Base-by-base conservation (phyloP, 345 rosid genomes). In the Melastoma malabathricum region DNA sequence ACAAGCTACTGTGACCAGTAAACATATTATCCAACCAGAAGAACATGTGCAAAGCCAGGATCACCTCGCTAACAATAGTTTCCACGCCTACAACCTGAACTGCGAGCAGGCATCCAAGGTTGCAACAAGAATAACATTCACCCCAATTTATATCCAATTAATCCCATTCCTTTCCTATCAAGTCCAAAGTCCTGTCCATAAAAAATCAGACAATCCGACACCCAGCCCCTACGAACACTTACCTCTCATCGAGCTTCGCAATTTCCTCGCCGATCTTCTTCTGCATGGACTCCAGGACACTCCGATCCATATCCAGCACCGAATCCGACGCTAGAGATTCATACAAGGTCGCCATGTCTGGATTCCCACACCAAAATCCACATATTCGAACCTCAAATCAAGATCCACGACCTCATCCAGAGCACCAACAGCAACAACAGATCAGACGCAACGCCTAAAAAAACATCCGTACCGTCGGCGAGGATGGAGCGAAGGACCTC, bases 181-280 rank as follows among this genome's bases (percentile, higher is more conserved):
- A 56, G 20, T 4, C 13, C n/a, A 38, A 16, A 0, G 29, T 15
- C 20, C 8, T 3, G 27, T n/a, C 27, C 38, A 13, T 20, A 60
- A 43, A 19, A 7, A 22, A n/a, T 46, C 5, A 0, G 13, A 18
- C 16, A 27, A 10, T 18, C 44, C 2, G 3, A 46, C 34, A 20
- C 18, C 4, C 22, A 31, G 15, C 39, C 15, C 34, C 52, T 22
- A 4, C 25, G 23, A 44, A 43, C 43, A 70, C 89, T 70, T 65
- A 93, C 99, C 78, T 88, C 51, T 93, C 99, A 13, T 93, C 97
- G 18, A 88, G 83, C 70, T 69, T 88, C 69, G 81, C 85, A 59
- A 87, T 75, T 73, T 93, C 95, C 18, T 83, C 94, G 15, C 67
- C 94, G 47, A 70, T 93, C 58, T 59, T 75, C 2, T 71, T 58